Percentiles rank a stretch among this genome's conserved stretches.
These are phyloP conservation scores for Debaryomyces coudertii DNA, from an alignment of 1,139 yeast genomes.

Conservation along the genomic window DNA sequence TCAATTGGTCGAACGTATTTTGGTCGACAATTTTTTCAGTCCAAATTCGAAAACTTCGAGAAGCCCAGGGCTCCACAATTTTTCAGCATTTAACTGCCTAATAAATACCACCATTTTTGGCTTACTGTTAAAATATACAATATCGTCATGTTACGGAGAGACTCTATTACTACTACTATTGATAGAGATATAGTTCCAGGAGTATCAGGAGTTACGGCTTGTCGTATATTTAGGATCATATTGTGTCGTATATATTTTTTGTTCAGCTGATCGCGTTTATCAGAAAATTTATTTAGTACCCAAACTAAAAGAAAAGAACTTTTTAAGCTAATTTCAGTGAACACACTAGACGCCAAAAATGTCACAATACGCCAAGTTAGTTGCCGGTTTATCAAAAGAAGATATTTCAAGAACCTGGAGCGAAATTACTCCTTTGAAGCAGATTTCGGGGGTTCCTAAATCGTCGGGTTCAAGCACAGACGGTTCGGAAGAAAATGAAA, in stretches of 20 bases:
- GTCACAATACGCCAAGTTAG: conserved; percentile 52
- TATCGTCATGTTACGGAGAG: not conserved
- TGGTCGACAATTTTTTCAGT: conserved; percentile 8
- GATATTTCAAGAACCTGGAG: conserved; percentile 63
- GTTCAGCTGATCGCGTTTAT: conserved; percentile 7
- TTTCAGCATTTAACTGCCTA: not conserved
- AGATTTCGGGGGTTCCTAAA: conserved; percentile 51
- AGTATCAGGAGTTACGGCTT: not conserved
- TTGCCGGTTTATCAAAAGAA: conserved; percentile 48
- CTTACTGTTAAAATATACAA: not conserved
- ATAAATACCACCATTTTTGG: not conserved
- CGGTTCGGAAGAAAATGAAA: conserved; percentile 27
- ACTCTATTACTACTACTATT: too few relatives aligned
- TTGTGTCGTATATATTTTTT: not conserved
- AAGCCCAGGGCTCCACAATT: conserved; percentile 7
- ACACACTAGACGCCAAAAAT: not conserved
- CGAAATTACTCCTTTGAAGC: conserved; percentile 59
- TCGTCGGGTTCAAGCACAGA: conserved; percentile 32
- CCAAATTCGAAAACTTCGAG: conserved; percentile 4
- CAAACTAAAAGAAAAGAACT: not conserved
- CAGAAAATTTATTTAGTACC: conserved; percentile 7
- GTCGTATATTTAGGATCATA: not conserved
- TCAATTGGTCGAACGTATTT: conserved; percentile 1
- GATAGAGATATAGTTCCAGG: not conserved
- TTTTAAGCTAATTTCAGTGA: not conserved